phyloP scores from a whole-genome alignment of 2,329 filamentous ascomycete genomes.

The Paradendryphiella salina region DNA sequence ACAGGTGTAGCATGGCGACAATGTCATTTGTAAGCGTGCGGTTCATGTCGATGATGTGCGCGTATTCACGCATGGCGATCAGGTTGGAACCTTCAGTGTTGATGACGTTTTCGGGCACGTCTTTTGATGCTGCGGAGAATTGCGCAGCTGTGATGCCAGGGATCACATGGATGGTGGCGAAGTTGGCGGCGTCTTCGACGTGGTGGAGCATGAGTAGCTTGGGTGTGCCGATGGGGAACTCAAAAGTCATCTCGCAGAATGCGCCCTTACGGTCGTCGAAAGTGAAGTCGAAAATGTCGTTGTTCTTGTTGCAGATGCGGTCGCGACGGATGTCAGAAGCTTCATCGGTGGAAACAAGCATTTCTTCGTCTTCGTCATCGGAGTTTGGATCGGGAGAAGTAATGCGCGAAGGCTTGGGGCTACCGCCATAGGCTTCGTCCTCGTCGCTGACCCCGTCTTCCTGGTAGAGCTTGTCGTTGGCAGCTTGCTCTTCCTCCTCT shows the following conservation, averaged over 20 bases:
- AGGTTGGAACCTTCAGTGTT: conserved; percentile 87
- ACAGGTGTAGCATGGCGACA: conserved; percentile 77
- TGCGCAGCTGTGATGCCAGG: conserved; percentile 73
- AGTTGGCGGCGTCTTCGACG: conserved; percentile 77
- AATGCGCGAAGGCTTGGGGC: conserved; percentile 46
- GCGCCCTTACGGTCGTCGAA: conserved; percentile 75
- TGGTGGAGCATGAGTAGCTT: conserved; percentile 93
- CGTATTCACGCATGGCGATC: conserved; percentile 84
- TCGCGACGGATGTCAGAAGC: conserved; percentile 38
- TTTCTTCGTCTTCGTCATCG: conserved; percentile 33
- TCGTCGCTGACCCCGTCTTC: conserved; percentile 55
- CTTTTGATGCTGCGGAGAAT: conserved; percentile 55
- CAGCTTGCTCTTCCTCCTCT: conserved; percentile 84
- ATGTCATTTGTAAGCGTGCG: conserved; percentile 91
- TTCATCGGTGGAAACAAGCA: conserved; percentile 34
- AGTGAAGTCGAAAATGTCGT: conserved; percentile 73
- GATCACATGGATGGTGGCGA: conserved; percentile 85
- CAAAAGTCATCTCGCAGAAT: conserved; percentile 80
- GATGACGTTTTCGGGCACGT: conserved; percentile 55
- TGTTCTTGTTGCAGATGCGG: conserved; percentile 52
- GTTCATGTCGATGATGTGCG: conserved; percentile 83
- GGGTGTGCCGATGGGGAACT: conserved; percentile 76
- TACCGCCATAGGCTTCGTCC: conserved; percentile 58
- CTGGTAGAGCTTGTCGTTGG: conserved; percentile 65
- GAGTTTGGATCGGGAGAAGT: conserved; percentile 37